phyloP scores from a whole-genome alignment of 2,329 filamentous ascomycete species.

The Scedosporium minutisporum region DNA sequence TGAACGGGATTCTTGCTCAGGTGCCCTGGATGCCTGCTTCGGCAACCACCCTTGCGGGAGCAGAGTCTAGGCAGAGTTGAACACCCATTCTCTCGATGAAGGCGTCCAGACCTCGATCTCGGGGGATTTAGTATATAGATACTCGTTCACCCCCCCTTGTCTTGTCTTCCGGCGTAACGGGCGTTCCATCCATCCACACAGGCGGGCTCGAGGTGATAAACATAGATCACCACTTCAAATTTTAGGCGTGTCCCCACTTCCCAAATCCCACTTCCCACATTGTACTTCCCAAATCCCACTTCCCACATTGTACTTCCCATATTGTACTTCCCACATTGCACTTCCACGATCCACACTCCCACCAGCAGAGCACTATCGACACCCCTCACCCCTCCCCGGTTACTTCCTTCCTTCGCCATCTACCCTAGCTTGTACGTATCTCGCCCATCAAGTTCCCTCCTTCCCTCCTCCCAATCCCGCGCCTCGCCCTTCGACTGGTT shows the following conservation, averaged over 20 bases:
- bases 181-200: not conserved
- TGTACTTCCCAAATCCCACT: too few species aligned
- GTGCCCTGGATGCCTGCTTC: not conserved
- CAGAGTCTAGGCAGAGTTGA: not conserved
- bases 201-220: not conserved
- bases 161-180: not conserved
- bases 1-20: not conserved
- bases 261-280: too few species aligned
- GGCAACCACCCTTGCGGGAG: not conserved
- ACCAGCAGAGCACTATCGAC: not conserved
- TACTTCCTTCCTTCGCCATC: not conserved
- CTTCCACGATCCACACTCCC: not conserved
- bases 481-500: constrained; percentile 4
- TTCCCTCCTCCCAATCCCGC: not conserved
- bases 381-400: not conserved
- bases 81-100: not conserved
- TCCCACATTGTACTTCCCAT: not conserved
- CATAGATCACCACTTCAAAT: not conserved
- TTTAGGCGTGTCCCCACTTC: not conserved
- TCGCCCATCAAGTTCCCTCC: not conserved
- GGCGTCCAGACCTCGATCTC: not conserved
- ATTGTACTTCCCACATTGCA: too few species aligned
- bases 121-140: not conserved
- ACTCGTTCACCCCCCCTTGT: not conserved
- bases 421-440: not conserved